Conservation (phyloP, 2,329 filamentous ascomycete genomes). For the Diaporthe sp. region DNA sequence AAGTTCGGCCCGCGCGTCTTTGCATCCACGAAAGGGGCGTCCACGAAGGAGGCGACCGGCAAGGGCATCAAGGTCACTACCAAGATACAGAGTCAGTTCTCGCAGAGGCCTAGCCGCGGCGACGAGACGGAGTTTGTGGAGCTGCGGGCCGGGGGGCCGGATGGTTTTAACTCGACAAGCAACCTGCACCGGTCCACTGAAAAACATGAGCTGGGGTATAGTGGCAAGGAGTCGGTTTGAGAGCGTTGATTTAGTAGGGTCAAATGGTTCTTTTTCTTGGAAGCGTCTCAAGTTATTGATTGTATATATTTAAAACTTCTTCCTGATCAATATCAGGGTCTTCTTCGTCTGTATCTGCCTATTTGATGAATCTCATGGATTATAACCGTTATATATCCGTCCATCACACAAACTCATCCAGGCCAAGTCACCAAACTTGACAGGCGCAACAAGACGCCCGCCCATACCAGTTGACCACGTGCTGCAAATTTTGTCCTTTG, state of each 20-base stretch:
- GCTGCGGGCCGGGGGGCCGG: neutral
- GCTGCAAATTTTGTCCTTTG: neutral
- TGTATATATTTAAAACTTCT: neutral
- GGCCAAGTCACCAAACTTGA: neutral
- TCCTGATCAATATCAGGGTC: neutral
- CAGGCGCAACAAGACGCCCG: neutral
- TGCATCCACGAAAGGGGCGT: neutral
- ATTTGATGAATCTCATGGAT: neutral
- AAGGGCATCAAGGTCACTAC: slow-evolving; percentile 15
- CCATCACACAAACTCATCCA: neutral
- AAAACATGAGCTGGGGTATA: neutral
- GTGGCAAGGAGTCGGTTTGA: slow-evolving; percentile 13
- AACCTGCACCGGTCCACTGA: neutral
- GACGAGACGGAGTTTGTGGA: slow-evolving; percentile 13
- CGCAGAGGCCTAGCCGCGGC: neutral
- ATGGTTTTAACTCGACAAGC: slow-evolving; percentile 12
- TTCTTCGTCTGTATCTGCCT: neutral
- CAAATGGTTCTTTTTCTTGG: neutral
- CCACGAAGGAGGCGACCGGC: neutral
- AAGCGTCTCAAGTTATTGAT: neutral
- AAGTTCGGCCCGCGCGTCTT: slow-evolving; percentile 7
- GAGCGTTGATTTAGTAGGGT: neutral
- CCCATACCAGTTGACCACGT: too few species aligned
- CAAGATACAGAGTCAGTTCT: slow-evolving; percentile 15
- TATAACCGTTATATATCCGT: neutral